These are phyloP conservation scores for Solanum verrucosum DNA, from an alignment of 257 asterid species.

Conservation along the genomic window DNA sequence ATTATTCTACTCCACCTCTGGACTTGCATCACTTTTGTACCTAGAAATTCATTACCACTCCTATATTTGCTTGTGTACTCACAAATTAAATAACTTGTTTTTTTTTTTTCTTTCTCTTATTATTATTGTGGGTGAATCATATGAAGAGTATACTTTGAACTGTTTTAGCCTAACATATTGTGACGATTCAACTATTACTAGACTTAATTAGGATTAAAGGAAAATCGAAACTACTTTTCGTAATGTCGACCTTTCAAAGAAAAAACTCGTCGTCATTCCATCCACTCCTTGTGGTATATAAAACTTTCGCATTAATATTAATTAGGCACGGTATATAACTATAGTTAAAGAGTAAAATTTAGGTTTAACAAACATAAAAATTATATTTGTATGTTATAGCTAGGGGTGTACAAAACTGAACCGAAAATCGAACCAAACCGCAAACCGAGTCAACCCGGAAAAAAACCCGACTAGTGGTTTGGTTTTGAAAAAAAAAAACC, in stretches of 20 bases:
- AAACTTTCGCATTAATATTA: neutral
- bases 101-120: neutral
- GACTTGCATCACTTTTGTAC: slow-evolving; percentile 18
- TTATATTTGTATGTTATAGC: too few species aligned
- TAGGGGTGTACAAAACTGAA: too few species aligned
- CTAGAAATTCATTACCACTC: neutral
- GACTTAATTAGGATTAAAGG: neutral
- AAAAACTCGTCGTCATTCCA: neutral
- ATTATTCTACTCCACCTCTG: slow-evolving; percentile 20
- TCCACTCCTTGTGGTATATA: neutral
- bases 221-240: neutral
- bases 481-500: too few species aligned
- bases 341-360: too few species aligned
- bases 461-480: too few species aligned
- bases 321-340: neutral
- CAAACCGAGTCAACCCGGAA: too few species aligned
- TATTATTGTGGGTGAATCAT: neutral
- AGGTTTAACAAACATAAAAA: too few species aligned
- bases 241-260: neutral
- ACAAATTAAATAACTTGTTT: neutral
- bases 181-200: neutral
- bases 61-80: neutral
- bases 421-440: too few species aligned
- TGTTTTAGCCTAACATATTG: neutral
- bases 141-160: neutral